Percentiles rank a stretch among this genome's conserved stretches.
These are phyloP conservation scores for Triangularia setosa DNA, from an alignment of 2,329 filamentous ascomycete genomes.

Conservation along the genomic window DNA sequence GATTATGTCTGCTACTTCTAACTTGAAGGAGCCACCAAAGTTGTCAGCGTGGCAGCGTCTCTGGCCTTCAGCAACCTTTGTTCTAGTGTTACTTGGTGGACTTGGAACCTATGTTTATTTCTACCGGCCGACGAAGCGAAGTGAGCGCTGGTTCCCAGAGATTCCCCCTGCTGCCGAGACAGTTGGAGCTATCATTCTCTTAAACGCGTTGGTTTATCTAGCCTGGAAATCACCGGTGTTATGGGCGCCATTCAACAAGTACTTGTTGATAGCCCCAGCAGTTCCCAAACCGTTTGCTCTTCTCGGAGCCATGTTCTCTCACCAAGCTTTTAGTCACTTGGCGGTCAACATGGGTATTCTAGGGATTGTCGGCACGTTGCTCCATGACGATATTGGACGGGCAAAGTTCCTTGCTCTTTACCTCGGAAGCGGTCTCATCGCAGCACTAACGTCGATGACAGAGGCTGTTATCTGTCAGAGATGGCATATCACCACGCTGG, in stretches of 20 bases:
- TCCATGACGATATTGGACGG: constrained; percentile 68
- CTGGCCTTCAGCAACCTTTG: constrained; percentile 49
- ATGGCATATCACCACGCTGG: constrained; percentile 52
- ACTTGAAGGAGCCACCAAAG: constrained; percentile 49
- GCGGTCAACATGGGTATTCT: constrained; percentile 61
- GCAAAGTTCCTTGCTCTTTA: constrained; percentile 67
- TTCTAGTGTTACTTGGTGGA: constrained; percentile 41
- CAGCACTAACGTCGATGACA: constrained; percentile 55
- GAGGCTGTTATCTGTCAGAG: constrained; percentile 44
- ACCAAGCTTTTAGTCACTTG: constrained; percentile 60
- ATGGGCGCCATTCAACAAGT: constrained; percentile 64
- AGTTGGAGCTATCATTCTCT: constrained; percentile 55
- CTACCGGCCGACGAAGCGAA: constrained; percentile 48
- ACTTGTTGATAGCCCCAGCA: constrained; percentile 62
- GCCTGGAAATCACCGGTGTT: constrained; percentile 61
- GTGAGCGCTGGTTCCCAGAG: constrained; percentile 54
- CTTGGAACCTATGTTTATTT: constrained; percentile 42
- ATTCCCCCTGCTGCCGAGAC: constrained; percentile 62
- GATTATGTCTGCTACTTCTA: constrained; percentile 44
- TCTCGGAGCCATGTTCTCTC: constrained; percentile 65
- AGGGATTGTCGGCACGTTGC: constrained; percentile 60
- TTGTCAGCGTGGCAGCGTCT: constrained; percentile 52
- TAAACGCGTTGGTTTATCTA: constrained; percentile 54
- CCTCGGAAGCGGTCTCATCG: constrained; percentile 53
- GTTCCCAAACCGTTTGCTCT: constrained; percentile 60